Base-by-base conservation (phyloP, 2,329 filamentous ascomycete species). In the Orbilia oligospora region DNA sequence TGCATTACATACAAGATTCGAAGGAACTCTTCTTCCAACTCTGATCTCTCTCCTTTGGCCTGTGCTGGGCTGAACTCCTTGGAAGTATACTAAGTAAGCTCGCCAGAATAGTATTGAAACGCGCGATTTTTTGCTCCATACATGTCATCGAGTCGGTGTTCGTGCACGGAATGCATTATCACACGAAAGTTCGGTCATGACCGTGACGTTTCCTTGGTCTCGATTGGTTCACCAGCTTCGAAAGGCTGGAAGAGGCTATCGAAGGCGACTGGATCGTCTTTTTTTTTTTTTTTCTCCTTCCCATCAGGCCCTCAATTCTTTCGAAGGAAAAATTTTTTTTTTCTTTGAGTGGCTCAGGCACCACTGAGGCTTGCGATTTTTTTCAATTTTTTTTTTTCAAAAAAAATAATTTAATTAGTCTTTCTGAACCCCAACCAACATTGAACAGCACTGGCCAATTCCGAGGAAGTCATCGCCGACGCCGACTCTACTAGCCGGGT, bases 11-110 rank as follows among this genome's bases (percentile, higher is more conserved):
- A 12, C 49, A 69, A 18, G 20, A 27, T 33, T 64, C 36, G 75
- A 78, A 78, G 75, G 75, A 78, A 78, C 75, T 78, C 75, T 78
- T 78, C 63, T 53, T 16, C 51, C 49, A 41, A 27, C 36, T 71
- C 27, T 51, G 51, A 20, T 51, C 27, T 48, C 64, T 53, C 36
- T 53, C 53, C 33, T 64, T 58, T 41, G 69, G 69, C 69, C 46
- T 73, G 61, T 38, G 61, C 70, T 73, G 70, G 51, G 61, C 70
- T 61, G 70, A 73, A 73, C 69, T 72, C 69, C 69, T 73, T 41
- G 20, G 18, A 22, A 27, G 53, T 58, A 58, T 55, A 38, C 49
- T 24, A 20, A 24, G 49, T 67, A 65, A 73, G 61, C 61, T 66
- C 55, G 49, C 48, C 61, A 66, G 55, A 58, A 66, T 65, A 38